These are phyloP conservation scores for Cryptomeria japonica DNA, from an alignment of 75 land plant species.

Conservation along the genomic window DNA sequence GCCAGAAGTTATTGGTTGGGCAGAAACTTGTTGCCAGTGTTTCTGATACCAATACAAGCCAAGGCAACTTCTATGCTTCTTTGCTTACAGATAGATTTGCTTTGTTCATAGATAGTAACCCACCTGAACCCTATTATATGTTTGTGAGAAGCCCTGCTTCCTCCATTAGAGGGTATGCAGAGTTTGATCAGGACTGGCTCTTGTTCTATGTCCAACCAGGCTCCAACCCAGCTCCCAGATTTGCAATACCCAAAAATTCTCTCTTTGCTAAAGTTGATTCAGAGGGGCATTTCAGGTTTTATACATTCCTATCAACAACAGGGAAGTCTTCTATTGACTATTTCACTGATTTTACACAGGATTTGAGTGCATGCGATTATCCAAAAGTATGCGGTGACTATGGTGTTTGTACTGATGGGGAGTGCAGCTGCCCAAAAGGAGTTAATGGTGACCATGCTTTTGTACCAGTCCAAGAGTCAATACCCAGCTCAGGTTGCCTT, in stretches of 20 bases:
- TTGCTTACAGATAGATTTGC: not conserved
- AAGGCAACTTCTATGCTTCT: constrained; percentile 3
- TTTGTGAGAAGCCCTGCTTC: not conserved
- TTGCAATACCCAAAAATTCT: not conserved
- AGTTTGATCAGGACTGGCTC: not conserved
- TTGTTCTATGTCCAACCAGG: not conserved
- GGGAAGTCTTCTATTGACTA: not conserved
- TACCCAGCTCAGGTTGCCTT: not conserved
- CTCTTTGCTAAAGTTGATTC: not conserved
- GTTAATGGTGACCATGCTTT: not conserved
- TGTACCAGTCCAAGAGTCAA: not conserved
- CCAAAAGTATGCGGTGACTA: constrained; percentile 31
- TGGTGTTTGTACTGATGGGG: constrained; percentile 23
- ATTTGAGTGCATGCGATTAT: not conserved
- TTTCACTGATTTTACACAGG: not conserved
- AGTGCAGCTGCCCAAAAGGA: constrained; percentile 20
- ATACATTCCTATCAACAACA: not conserved
- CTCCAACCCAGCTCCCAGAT: not conserved
- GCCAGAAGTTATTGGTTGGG: constrained; percentile 12
- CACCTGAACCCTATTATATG: not conserved
- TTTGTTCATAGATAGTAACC: not conserved
- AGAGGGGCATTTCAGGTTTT: not conserved
- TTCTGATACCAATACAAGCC: constrained; percentile 23
- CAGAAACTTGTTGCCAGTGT: constrained; percentile 20
- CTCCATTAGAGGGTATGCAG: not conserved